phyloP scores from a whole-genome alignment of 192 early-diverging fungal species.

The Linnemannia elongata region DNA sequence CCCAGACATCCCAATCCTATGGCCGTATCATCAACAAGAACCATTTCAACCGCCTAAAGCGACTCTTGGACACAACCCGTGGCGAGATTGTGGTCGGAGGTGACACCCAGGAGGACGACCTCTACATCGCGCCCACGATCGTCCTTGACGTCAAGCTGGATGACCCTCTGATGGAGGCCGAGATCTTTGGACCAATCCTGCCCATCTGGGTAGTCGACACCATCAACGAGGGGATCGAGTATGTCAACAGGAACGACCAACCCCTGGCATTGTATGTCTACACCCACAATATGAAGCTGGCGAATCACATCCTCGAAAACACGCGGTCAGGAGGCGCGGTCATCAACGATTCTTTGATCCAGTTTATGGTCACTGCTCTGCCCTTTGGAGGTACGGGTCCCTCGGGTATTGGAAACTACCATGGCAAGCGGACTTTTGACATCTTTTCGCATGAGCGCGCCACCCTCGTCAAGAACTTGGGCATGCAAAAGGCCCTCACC shows the following conservation, averaged over 20 bases:
- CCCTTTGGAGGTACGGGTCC: conserved; percentile 92
- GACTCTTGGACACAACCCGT: conserved; percentile 61
- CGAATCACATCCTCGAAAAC: conserved; percentile 71
- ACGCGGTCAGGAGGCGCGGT: conserved; percentile 82
- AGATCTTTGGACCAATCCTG: conserved; percentile 94
- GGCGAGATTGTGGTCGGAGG: conserved; percentile 75
- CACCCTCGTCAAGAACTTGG: conserved; percentile 65
- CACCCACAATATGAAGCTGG: conserved; percentile 60
- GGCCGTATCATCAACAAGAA: conserved; percentile 71
- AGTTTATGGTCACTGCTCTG: conserved; percentile 65
- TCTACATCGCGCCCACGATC: conserved; percentile 87
- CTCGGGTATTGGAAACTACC: conserved; percentile 91
- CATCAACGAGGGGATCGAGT: conserved; percentile 72
- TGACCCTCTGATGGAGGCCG: conserved; percentile 80
- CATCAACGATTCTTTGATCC: conserved; percentile 87
- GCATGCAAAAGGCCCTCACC: conserved; percentile 49
- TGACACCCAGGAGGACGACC: conserved; percentile 67
- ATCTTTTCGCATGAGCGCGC: conserved; percentile 84
- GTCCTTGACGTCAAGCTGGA: conserved; percentile 77
- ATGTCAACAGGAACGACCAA: conserved; percentile 73
- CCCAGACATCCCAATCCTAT: conserved; percentile 61
- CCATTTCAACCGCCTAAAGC: conserved; percentile 75
- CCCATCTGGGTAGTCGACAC: conserved; percentile 80
- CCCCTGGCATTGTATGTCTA: conserved; percentile 90
- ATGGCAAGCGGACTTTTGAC: conserved; percentile 82